Conservation (phyloP, 2,329 filamentous ascomycete genomes). For the Gaeumannomyces tritici region DNA sequence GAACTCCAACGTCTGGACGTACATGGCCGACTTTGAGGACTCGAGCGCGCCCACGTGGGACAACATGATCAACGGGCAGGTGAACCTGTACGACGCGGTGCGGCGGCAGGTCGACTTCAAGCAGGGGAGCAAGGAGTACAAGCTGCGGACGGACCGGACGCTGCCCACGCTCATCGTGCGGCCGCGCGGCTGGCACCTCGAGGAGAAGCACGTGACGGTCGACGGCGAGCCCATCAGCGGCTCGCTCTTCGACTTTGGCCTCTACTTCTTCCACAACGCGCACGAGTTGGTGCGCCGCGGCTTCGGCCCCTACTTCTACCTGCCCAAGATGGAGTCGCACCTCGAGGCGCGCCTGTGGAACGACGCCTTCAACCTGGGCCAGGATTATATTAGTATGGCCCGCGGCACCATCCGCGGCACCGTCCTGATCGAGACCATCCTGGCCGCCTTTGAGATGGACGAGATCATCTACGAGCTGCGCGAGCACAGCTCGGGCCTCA, state of each 20-base stretch:
- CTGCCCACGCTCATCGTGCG: conserved; percentile 87
- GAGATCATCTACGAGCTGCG: conserved; percentile 99
- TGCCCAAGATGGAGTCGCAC: conserved; percentile 97
- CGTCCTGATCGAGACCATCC: conserved; percentile 94
- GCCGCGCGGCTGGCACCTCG: conserved; percentile 93
- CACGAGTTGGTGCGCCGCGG: conserved; percentile 77
- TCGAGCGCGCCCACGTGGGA: conserved; percentile 96
- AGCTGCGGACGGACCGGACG: conserved; percentile 81
- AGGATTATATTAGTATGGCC: conserved; percentile 84
- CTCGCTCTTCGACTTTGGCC: conserved; percentile 89
- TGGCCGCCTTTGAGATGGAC: conserved; percentile 98
- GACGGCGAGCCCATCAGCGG: conserved; percentile 93
- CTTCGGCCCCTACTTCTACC: conserved; percentile 91
- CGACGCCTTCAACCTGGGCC: conserved; percentile 89
- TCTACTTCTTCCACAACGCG: conserved; percentile 99
- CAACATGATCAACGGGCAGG: conserved; percentile 97
- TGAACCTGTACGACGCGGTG: conserved; percentile 95
- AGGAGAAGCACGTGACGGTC: conserved; percentile 95
- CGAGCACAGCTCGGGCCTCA: conserved; percentile 90
- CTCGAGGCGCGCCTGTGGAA: conserved; percentile 97
- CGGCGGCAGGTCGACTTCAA: conserved; percentile 94
- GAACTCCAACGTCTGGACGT: conserved; percentile 95
- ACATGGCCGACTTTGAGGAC: conserved; percentile 97
- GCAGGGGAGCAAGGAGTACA: conserved; percentile 91
- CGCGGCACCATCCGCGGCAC: conserved; percentile 91